Percentiles rank a stretch among this genome's conserved stretches.
Evolutionary conservation across 2,329 filamentous ascomycete species (phyloP).

Genomic region (Ophiostoma populinum): DNA sequence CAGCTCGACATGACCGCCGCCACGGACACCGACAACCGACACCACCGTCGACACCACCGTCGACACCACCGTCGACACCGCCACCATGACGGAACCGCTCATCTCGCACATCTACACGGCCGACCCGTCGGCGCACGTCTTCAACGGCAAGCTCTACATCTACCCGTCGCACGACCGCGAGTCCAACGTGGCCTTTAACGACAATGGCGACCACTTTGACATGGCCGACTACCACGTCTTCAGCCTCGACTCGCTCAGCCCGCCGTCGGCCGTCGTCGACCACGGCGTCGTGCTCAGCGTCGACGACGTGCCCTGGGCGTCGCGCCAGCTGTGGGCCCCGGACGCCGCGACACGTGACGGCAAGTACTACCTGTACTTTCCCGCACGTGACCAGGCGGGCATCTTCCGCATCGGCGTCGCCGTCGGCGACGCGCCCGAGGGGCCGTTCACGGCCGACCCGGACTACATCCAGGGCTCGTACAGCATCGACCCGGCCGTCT

Average conservation of each 20-base stretch:
- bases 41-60: no score
- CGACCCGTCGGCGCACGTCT: slow-evolving; percentile 66
- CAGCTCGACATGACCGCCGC: no score
- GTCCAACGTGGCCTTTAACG: slow-evolving; percentile 58
- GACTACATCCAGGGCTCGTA: slow-evolving; percentile 50
- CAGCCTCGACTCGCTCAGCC: slow-evolving; percentile 32
- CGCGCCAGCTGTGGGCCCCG: slow-evolving; percentile 66
- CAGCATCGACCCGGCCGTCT: slow-evolving; percentile 60
- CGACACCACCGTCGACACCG: neutral
- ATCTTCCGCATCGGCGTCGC: slow-evolving; percentile 65
- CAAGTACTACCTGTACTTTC: slow-evolving; percentile 61
- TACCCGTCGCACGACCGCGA: slow-evolving; percentile 70
- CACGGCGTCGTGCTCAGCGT: slow-evolving; percentile 52
- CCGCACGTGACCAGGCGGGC: slow-evolving; percentile 50
- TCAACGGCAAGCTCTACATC: slow-evolving; percentile 58
- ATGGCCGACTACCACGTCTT: slow-evolving; percentile 76
- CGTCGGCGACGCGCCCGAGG: slow-evolving; percentile 42
- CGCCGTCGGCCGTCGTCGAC: slow-evolving; percentile 45
- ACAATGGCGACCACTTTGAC: slow-evolving; percentile 75
- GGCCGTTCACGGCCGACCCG: slow-evolving; percentile 50
- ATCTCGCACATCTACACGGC: slow-evolving; percentile 64
- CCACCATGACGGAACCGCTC: slow-evolving; percentile 33
- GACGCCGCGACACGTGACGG: slow-evolving; percentile 52
- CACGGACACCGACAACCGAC: no score
- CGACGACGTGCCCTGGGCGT: slow-evolving; percentile 57